Evolutionary conservation across 768 basidiomycete species (phyloP), one percentile per base, ranked within the genome.

Genomic region (Mycena filopes): DNA sequence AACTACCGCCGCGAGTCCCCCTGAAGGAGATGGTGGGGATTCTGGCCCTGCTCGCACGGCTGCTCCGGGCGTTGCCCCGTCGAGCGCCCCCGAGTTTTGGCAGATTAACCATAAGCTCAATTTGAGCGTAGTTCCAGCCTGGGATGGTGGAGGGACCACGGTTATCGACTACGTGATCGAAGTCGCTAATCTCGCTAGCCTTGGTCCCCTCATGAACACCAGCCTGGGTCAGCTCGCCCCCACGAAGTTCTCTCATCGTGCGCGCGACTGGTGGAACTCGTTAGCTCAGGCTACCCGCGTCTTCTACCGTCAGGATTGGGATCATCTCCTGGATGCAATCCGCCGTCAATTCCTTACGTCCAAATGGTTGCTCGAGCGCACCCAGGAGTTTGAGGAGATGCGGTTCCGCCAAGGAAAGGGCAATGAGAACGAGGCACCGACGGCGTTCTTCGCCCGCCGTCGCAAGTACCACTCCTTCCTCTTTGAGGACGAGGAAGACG

Each of bases 71-170:
- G n/a, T n/a, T n/a, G n/a, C n/a, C n/a, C n/a, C n/a, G n/a, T n/a
- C n/a, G n/a, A n/a, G n/a, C n/a, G n/a, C n/a, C n/a, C n/a, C n/a
- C n/a, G n/a, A n/a, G n/a, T n/a, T n/a, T n/a, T 4, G n/a, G 15
- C n/a, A n/a, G 41, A 18, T 68, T 18, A 68, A 68, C n/a, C 51
- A 3, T 12, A 68, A 68, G 31, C 25, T 68, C 3, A 57, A 63
- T 15, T 1, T 26, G 0, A 46, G 26, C n/a, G 12, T 51, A 2
- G 25, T 68, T 8, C 66, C 66, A 2, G 6, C 41, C 41, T 42
- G 41, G 41, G 15, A 42, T n/a, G 41, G 41, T 5, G 5, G n/a
- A 4, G 41, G 41, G 7, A 20, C 15, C 5, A 42, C 41, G 6
- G 11, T 42, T 42, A 42, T n/a, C 4, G n/a, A 3, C 10, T 45